phyloP scores from a whole-genome alignment of 2,329 filamentous ascomycete species.

The Cadophora gregata region DNA sequence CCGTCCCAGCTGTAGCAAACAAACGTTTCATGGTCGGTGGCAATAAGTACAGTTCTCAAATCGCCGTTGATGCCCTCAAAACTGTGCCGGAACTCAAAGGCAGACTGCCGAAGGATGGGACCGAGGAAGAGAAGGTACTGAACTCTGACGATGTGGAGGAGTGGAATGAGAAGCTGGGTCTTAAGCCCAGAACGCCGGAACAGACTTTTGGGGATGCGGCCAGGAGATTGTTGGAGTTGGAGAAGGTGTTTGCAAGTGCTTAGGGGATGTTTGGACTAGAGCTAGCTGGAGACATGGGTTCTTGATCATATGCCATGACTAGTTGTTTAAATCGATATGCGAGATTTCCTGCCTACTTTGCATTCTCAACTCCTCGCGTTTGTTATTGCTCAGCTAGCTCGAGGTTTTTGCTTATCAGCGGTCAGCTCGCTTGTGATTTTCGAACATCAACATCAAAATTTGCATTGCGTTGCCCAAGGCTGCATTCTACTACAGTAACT shows the following conservation, averaged over 20 bases:
- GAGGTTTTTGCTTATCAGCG: no score
- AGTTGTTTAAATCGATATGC: no score
- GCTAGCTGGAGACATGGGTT: neutral
- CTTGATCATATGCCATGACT: no score
- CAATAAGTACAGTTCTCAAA: constrained; percentile 27
- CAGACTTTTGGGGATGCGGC: constrained; percentile 41
- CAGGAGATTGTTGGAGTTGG: constrained; percentile 38
- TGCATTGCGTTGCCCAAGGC: no score
- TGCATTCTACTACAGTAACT: no score
- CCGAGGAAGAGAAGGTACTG: constrained; percentile 34
- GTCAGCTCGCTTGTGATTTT: no score
- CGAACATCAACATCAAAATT: no score
- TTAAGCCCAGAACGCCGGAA: constrained; percentile 31
- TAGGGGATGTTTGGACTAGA: neutral
- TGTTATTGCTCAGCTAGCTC: no score
- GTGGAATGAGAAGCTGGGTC: constrained; percentile 34
- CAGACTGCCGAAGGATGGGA: constrained; percentile 39
- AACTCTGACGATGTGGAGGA: constrained; percentile 32
- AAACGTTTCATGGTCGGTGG: constrained; percentile 35
- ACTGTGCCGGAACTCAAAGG: constrained; percentile 37
- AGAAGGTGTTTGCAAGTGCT: constrained; percentile 23
- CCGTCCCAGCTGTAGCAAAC: constrained; percentile 35
- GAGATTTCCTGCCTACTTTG: no score
- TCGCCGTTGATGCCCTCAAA: constrained; percentile 38
- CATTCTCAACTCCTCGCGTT: no score